phyloP scores from a whole-genome alignment of 2,329 filamentous ascomycete species.

The Botrytis cinerea region DNA sequence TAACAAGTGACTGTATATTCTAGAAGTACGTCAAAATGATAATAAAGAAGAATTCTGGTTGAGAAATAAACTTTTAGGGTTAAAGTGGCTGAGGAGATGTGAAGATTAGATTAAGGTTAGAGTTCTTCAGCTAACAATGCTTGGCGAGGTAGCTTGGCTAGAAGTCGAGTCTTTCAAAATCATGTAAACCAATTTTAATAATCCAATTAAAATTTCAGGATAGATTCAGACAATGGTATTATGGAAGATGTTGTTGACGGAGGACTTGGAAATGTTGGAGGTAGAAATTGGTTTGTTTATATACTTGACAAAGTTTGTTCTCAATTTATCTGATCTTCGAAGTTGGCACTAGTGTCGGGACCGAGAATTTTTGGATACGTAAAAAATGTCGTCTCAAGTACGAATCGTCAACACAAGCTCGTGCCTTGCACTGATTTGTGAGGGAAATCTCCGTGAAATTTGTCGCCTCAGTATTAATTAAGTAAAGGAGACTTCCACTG shows the following conservation, averaged over 20 bases:
- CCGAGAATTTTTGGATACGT: neutral
- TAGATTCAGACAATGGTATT: neutral
- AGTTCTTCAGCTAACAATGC: neutral
- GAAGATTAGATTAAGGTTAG: neutral
- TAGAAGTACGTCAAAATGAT: neutral
- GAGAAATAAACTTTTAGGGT: neutral
- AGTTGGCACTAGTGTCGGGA: neutral
- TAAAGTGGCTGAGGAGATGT: neutral
- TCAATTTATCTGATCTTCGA: neutral
- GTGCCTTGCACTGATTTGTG: neutral
- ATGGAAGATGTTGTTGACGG: neutral
- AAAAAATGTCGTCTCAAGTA: neutral
- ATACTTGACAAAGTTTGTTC: neutral
- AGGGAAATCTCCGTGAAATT: neutral
- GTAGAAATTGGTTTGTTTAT: neutral
- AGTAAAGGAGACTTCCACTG: neutral
- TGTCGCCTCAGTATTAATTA: neutral
- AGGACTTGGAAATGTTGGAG: neutral
- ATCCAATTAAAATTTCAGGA: neutral
- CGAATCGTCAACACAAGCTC: neutral
- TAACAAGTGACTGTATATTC: neutral
- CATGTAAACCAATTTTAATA: neutral
- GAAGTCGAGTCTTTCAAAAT: neutral
- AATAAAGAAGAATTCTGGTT: neutral
- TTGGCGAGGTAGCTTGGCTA: neutral